phyloP scores from a whole-genome alignment of 768 basidiomycete genomes.

The Pleurotus giganteus region DNA sequence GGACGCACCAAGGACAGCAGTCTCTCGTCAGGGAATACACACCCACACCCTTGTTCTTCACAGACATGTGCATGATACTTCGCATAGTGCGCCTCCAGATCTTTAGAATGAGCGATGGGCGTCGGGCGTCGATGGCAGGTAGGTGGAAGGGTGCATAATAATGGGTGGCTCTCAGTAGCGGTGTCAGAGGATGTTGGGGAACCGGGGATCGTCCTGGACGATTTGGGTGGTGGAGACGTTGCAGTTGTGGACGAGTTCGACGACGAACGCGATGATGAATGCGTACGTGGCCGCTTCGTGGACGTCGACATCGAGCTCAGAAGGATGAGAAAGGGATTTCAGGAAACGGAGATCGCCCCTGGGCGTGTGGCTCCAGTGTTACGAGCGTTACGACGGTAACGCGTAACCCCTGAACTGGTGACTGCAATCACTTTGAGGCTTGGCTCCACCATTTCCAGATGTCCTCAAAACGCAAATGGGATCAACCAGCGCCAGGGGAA shows the following conservation, averaged over 20 bases:
- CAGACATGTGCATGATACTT: conserved; percentile 85
- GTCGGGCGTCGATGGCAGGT: conserved; percentile 72
- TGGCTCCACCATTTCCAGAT: conserved; percentile 34
- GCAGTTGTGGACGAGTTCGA: conserved; percentile 8
- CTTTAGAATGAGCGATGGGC: conserved; percentile 58
- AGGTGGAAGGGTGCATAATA: conserved; percentile 77
- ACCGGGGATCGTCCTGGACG: conserved; percentile 4
- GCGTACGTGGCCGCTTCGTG: conserved; percentile 10
- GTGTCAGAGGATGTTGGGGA: not conserved
- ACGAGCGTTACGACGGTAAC: not conserved
- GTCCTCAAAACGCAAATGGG: conserved; percentile 84
- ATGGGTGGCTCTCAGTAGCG: conserved; percentile 26
- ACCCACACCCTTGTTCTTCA: conserved; percentile 62
- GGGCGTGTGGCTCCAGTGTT: not conserved
- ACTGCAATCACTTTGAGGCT: not conserved
- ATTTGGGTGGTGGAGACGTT: conserved; percentile 6
- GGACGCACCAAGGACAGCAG: conserved; percentile 74
- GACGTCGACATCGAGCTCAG: conserved; percentile 10
- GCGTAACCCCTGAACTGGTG: not conserved
- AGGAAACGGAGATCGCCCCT: not conserved
- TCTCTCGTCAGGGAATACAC: conserved; percentile 83
- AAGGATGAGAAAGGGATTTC: not conserved
- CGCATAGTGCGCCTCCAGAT: conserved; percentile 82
- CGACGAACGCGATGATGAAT: conserved; percentile 12
- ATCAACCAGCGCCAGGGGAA: conserved; percentile 58